Percentiles rank a stretch among this genome's conserved stretches.
Conservation (phyloP, 805 yeast species). For the Kluyveromyces lactis region DNA sequence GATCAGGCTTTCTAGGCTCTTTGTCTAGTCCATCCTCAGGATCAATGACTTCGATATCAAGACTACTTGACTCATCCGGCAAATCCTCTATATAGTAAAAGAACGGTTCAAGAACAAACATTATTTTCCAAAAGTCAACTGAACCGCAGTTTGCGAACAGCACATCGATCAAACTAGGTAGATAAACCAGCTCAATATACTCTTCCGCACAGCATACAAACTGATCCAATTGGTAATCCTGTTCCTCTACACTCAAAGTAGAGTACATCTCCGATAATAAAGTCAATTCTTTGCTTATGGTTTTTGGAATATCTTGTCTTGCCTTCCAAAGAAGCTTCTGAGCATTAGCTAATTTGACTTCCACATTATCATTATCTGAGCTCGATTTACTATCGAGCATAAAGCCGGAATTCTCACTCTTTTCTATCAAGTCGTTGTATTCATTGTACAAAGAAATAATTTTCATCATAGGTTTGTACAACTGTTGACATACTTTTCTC, state of each 20-base stretch:
- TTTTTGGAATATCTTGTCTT: constrained; percentile 29
- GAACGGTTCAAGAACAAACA: constrained; percentile 30
- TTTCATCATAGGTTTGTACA: constrained; percentile 32
- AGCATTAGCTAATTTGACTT: constrained; percentile 23
- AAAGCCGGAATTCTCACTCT: constrained; percentile 29
- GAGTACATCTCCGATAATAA: constrained; percentile 30
- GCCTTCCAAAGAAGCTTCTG: constrained; percentile 28
- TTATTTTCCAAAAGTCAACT: constrained; percentile 27
- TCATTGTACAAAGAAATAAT: constrained; percentile 29
- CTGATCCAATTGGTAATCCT: constrained; percentile 30
- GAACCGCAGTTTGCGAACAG: constrained; percentile 25
- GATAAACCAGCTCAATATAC: constrained; percentile 28
- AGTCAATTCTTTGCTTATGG: constrained; percentile 28
- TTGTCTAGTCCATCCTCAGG: constrained; percentile 7
- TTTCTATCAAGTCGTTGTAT: constrained; percentile 29
- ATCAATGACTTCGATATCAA: constrained; percentile 5
- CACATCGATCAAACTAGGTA: constrained; percentile 27
- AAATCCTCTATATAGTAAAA: constrained; percentile 30
- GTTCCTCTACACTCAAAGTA: constrained; percentile 29
- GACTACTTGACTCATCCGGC: constrained; percentile 20
- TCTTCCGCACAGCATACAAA: constrained; percentile 32
- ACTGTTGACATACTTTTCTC: constrained; percentile 30
- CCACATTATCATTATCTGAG: not conserved
- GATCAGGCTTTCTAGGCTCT: constrained; percentile 24
- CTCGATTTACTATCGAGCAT: constrained; percentile 10